Base-by-base conservation (phyloP, 1,284 basidiomycete species). In the Cryptococcus jaspeensis region DNA sequence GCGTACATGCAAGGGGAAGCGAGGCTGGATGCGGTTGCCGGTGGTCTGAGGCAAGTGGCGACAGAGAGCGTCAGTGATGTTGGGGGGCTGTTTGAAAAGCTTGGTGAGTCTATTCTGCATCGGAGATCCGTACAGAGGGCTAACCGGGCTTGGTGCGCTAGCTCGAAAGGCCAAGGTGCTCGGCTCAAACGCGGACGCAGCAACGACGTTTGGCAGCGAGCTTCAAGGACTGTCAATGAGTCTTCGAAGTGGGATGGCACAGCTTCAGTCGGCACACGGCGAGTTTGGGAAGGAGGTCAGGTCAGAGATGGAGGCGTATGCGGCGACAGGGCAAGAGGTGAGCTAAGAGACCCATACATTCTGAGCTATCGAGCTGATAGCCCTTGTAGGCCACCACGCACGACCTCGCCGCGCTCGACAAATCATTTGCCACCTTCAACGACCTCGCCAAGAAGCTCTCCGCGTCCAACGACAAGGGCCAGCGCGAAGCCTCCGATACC, bases 1-100 rank as follows among this genome's bases (percentile, higher is more conserved):
- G 89, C 89, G 0, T 88, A 90, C 73, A 84, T 87, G 71, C 79
- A 82, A 39, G 92, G 86, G 20, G 93, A 97, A 77, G 79, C 78
- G 35, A 78, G 78, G 48, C 76, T 97, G 47, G 84, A 94, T 66
- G 78, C 75, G 9, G 84, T 94, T 3, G 92, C 93, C 0, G 76
- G 71, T 22, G 84, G 83, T 5, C 77, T 96, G 58, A 89, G 85
- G 69, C 79, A 81, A 40, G 83, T 87, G 12, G 85, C 86, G 0
- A 77, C 82, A 20, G 84, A 91, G 62, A 87, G 86, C 63, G 80
- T 90, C 20, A 80, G 79, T 12, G 90, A 96, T 70, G 81, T 94
- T 18, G 81, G 80, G 5, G 84, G 84, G 0, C 77, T 96, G 12
- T 91, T 92, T 63, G 85, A 85, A 52, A 96, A 96, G 78, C 82